A percentile compares a stretch with the other conserved stretches of the same genome.
Evolutionary conservation across 805 yeast species (phyloP).

Genomic region (Metschnikowia sp.): DNA sequence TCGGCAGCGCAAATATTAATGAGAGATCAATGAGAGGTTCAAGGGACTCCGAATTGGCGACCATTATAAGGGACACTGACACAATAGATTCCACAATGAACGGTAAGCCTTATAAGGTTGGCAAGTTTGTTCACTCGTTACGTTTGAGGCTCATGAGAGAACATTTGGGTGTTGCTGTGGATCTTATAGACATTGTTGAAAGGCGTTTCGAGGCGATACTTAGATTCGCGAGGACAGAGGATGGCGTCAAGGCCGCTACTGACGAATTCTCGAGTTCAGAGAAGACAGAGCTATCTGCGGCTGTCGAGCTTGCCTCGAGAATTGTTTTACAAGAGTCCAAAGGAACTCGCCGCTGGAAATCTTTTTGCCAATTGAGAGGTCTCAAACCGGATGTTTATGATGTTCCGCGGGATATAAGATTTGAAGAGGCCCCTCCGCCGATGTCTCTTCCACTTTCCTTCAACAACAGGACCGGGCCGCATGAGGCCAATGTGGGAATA

Average conservation of each 20-base stretch:
- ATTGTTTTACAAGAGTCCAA: conserved; percentile 51
- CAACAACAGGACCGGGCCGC: conserved; percentile 78
- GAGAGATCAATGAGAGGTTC: conserved; percentile 94
- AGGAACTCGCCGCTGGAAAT: conserved; percentile 50
- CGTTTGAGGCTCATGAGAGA: conserved; percentile 94
- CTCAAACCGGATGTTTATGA: conserved; percentile 5
- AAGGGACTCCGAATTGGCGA: conserved; percentile 93
- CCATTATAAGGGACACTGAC: conserved; percentile 79
- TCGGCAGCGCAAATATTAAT: conserved; percentile 96
- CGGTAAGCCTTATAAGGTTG: conserved; percentile 77
- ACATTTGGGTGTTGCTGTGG: conserved; percentile 92
- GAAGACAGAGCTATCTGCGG: conserved; percentile 49
- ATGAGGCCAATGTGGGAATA: conserved; percentile 75
- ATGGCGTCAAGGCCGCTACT: conserved; percentile 46
- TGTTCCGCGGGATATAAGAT: conserved; percentile 24
- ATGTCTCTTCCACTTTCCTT: conserved; percentile 55
- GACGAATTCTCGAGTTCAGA: conserved; percentile 34
- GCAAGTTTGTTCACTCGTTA: conserved; percentile 83
- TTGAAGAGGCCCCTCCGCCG: conserved; percentile 27
- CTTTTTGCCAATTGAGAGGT: conserved; percentile 20
- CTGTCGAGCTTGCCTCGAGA: conserved; percentile 72
- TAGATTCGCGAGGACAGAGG: conserved; percentile 37
- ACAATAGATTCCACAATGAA: conserved; percentile 70
- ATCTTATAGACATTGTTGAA: conserved; percentile 76
- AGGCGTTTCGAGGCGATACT: conserved; percentile 57